These are phyloP conservation scores for Aquilaria yunnanensis DNA, from an alignment of 345 rosid genomes.

Conservation along the genomic window DNA sequence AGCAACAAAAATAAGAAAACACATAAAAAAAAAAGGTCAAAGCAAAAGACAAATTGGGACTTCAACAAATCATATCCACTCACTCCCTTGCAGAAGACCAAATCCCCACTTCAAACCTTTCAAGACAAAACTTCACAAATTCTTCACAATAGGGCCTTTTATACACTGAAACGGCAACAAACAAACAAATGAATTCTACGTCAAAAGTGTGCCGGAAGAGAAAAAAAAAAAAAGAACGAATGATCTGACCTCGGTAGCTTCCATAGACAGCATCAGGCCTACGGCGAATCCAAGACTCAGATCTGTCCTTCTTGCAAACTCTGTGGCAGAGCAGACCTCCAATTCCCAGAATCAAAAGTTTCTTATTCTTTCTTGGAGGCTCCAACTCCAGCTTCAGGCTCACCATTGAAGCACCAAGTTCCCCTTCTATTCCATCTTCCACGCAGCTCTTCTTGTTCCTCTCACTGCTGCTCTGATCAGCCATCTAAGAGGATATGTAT, in stretches of 20 bases:
- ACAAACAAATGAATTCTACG: neutral
- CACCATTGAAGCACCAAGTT: neutral
- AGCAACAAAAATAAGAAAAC: neutral
- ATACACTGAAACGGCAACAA: conserved; percentile 23
- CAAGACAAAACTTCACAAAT: conserved; percentile 36
- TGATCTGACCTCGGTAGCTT: conserved; percentile 17
- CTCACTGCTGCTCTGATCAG: too few relatives aligned
- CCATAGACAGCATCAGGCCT: conserved; percentile 26
- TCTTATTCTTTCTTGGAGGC: conserved; percentile 13
- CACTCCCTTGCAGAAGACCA: conserved; percentile 38
- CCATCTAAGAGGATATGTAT: too few relatives aligned
- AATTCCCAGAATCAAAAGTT: conserved; percentile 25
- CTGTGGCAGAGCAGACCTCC: conserved; percentile 33
- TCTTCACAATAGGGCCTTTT: conserved; percentile 39
- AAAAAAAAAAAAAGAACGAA: neutral
- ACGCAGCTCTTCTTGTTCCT: neutral
- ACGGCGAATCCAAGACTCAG: conserved; percentile 1
- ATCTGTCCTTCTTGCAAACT: neutral
- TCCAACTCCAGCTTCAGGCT: conserved; percentile 7
- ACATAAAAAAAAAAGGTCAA: neutral
- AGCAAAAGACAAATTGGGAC: neutral
- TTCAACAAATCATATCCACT: neutral
- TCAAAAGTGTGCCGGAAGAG: neutral
- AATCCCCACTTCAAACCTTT: conserved; percentile 41
- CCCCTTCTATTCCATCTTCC: neutral